These are phyloP conservation scores for Cocos nucifera DNA, from an alignment of 176 grass and related monocot species.

Conservation along the genomic window DNA sequence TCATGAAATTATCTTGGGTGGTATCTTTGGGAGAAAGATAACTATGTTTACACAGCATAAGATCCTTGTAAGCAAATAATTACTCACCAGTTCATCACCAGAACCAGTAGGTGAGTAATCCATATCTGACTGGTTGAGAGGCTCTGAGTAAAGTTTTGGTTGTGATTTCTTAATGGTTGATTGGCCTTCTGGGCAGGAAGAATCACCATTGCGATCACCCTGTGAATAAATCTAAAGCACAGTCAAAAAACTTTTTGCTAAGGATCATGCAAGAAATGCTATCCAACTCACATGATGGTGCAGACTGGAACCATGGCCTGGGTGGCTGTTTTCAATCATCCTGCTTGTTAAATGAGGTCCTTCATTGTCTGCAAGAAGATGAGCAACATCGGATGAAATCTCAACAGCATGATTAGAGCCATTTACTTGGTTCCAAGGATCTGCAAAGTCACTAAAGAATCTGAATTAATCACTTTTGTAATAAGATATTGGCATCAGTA, in stretches of 20 bases:
- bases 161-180: slow-evolving; percentile 14
- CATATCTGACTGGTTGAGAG: not conserved
- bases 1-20: too few relatives aligned
- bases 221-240: slow-evolving; percentile 17
- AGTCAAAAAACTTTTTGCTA: slow-evolving; percentile 19
- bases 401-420: slow-evolving; percentile 47
- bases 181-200: slow-evolving; percentile 33
- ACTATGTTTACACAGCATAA: too few relatives aligned
- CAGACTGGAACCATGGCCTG: slow-evolving; percentile 27
- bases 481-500: slow-evolving; percentile 14
- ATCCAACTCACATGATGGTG: slow-evolving; percentile 39
- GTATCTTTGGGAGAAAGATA: too few relatives aligned
- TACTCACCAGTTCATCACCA: slow-evolving; percentile 18
- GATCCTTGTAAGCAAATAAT: not conserved
- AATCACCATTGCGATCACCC: slow-evolving; percentile 47
- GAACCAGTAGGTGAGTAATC: not conserved
- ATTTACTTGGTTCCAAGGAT: slow-evolving; percentile 65
- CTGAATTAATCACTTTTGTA: slow-evolving; percentile 36
- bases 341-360: slow-evolving; percentile 20
- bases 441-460: slow-evolving; percentile 62
- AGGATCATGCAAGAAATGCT: not conserved
- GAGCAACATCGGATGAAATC: slow-evolving; percentile 34
- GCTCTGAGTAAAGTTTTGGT: not conserved
- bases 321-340: slow-evolving; percentile 19
- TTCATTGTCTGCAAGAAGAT: slow-evolving; percentile 32